Evolutionary conservation across 768 basidiomycete species (phyloP).

Genomic region (Macrolepiota dolichaula): DNA sequence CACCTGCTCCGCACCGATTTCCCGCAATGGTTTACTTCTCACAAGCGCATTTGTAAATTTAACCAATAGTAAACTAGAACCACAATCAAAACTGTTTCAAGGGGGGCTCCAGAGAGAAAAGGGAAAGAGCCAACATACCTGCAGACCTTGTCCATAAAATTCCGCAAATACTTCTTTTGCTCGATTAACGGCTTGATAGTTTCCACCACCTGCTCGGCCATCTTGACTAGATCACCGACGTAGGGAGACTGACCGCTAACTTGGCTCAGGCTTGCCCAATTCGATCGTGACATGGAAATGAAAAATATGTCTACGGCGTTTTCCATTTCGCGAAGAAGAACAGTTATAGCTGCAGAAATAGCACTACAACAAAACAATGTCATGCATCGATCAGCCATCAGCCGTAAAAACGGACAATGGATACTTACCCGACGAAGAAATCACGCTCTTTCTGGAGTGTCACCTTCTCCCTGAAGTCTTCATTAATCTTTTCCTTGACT

Average conservation of each 20-base stretch:
- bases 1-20: constrained; percentile 95
- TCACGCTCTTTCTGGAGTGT: constrained; percentile 85
- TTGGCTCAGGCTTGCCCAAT: constrained; percentile 77
- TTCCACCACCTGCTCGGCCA: constrained; percentile 74
- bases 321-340: constrained; percentile 84
- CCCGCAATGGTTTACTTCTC: constrained; percentile 84
- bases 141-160: constrained; percentile 90
- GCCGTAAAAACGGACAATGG: neutral
- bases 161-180: constrained; percentile 92
- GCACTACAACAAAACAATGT: constrained; percentile 44
- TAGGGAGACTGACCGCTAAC: constrained; percentile 88
- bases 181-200: constrained; percentile 79
- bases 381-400: neutral
- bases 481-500: constrained; percentile 76
- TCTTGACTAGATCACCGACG: constrained; percentile 69
- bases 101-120: neutral
- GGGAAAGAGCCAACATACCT: constrained; percentile 47
- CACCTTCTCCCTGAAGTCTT: constrained; percentile 74
- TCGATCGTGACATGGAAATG: constrained; percentile 67
- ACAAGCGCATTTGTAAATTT: constrained; percentile 91
- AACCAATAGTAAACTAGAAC: constrained; percentile 53
- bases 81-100: constrained; percentile 13
- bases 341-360: constrained; percentile 78
- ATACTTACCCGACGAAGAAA: constrained; percentile 74
- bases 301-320: constrained; percentile 78